Evolutionary conservation across 2,329 filamentous ascomycete species (phyloP).

Genomic region (Oidium heveae): DNA sequence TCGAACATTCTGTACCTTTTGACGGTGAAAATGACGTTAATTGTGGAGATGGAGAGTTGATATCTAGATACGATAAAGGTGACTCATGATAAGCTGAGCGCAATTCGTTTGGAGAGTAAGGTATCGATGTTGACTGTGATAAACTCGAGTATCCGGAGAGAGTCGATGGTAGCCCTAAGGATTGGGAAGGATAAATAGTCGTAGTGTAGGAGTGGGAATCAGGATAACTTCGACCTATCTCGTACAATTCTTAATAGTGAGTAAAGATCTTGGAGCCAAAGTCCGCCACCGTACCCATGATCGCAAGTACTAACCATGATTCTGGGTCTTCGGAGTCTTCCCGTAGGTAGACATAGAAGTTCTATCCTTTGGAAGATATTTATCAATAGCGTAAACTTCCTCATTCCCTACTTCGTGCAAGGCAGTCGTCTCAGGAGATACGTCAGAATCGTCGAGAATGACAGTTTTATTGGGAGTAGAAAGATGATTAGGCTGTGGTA

Average conservation of each 20-base stretch:
- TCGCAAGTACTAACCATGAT: conserved; percentile 44
- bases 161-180: conserved; percentile 19
- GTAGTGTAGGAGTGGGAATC: conserved; percentile 22
- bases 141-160: conserved; percentile 10
- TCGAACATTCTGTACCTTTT: conserved; percentile 42
- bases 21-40: conserved; percentile 46
- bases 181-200: conserved; percentile 22
- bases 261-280: conserved; percentile 1
- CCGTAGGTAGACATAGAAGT: conserved; percentile 63
- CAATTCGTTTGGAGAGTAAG: conserved; percentile 20
- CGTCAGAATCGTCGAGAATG: conserved; percentile 15
- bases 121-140: conserved; percentile 10
- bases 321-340: conserved; percentile 49
- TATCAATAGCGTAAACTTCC: conserved; percentile 14
- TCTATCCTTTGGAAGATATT: conserved; percentile 11
- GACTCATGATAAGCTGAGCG: conserved; percentile 32
- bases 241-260: conserved; percentile 11
- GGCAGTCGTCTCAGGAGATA: conserved; percentile 14
- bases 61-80: conserved; percentile 37
- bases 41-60: conserved; percentile 32
- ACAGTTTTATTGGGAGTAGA: conserved; percentile 11
- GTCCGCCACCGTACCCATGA: not conserved
- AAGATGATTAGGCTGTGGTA: conserved; percentile 10
- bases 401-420: conserved; percentile 15
- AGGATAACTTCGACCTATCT: conserved; percentile 10